Percentiles rank a stretch among this genome's conserved stretches.
These are phyloP conservation scores for Vitis hybrid DNA, from an alignment of 177 flowering plant species.

Conservation along the genomic window DNA sequence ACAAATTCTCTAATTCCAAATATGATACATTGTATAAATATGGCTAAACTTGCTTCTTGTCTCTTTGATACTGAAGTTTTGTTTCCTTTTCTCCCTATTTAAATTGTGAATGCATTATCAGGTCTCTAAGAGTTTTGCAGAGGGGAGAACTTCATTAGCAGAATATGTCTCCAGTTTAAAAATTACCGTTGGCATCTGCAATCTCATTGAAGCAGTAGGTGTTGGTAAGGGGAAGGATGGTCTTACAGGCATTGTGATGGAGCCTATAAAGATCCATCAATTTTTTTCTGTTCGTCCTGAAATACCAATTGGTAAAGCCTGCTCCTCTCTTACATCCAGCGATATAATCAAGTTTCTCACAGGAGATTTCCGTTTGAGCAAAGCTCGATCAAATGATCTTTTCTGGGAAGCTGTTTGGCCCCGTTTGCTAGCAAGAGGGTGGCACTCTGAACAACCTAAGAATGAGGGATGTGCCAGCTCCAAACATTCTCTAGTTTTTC, in stretches of 20 bases:
- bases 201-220: conserved; percentile 63
- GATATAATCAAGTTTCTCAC: conserved; percentile 67
- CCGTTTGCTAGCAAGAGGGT: conserved; percentile 83
- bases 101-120: conserved; percentile 1
- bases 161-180: conserved; percentile 57
- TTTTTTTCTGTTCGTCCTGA: conserved; percentile 31
- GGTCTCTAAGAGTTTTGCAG: conserved; percentile 39
- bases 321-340: conserved; percentile 55
- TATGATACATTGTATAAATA: too few species aligned
- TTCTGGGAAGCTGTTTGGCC: conserved; percentile 99
- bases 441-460: conserved; percentile 89
- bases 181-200: conserved; percentile 42
- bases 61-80: too few species aligned
- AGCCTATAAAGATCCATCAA: conserved; percentile 38
- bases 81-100: neutral
- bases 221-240: conserved; percentile 77
- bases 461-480: conserved; percentile 28
- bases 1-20: too few species aligned
- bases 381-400: conserved; percentile 70
- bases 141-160: conserved; percentile 47
- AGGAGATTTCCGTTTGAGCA: conserved; percentile 74
- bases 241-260: conserved; percentile 49
- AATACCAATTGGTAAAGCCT: conserved; percentile 63
- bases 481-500: conserved; percentile 56
- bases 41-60: too few species aligned